Evolutionary conservation across 768 basidiomycete genomes (phyloP), one percentile per base, ranked within the genome.

Genomic region (Roridomyces roridus): DNA sequence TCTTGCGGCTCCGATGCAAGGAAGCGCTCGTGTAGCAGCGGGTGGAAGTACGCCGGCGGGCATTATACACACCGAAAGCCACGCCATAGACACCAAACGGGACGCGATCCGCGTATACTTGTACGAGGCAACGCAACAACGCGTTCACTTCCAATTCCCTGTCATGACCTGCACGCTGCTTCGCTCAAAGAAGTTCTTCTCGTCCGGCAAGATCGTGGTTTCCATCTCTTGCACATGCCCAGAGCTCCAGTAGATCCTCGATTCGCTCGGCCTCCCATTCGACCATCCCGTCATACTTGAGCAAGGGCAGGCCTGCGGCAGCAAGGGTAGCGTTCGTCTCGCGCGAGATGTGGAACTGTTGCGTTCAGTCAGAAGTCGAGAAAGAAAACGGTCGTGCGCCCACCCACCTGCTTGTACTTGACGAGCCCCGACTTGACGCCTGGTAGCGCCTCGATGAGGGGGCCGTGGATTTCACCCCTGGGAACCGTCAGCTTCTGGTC

Each of bases 171-270:
- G 57, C 2, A 45, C 46, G 43, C 57, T 54, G 36, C 46, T 54
- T n/a, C 51, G 34, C 37, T 59, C 57, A 24, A 59, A 45, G 36
- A 59, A 59, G 21, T 59, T 53, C 46, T 59, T 54, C 51, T 59
- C 57, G 47, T 59, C 57, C 37, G 57, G 51, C 11, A 54, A n/a
- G 25, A 44, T 20, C 6, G 35, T 54, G 51, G 46, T 40, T 18
- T n/a, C 31, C 5, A 52, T 9, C 39, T 58, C 57, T 4, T n/a
- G 47, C 45, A 46, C 57, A 35, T 21, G 20, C 37, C 23, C 23
- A 58, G 23, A 58, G 31, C 26, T 40, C 57, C 8, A 52, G 17
- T 24, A 58, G 46, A 41, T 58, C 57, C 25, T 58, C 57, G 4
- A 58, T 18, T 6, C 17, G 34, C 31, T 58, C 57, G 9, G 46